Conservation (phyloP, 2,329 filamentous ascomycete species). For the Ophiocordyceps camponoti-floridani region DNA sequence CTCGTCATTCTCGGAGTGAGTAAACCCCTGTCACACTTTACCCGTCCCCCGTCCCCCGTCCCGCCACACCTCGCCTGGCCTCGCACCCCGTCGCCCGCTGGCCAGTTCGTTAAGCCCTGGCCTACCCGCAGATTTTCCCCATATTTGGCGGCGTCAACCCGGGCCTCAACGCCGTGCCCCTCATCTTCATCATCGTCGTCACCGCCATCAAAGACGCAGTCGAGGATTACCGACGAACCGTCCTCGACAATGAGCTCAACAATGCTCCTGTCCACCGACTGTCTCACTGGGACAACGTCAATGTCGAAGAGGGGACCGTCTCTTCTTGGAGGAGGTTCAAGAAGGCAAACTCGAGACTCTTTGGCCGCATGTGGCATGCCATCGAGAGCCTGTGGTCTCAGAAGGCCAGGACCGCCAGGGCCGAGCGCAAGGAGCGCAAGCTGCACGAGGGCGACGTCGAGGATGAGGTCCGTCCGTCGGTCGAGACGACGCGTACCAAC, state of each 20-base stretch:
- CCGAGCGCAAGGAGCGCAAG: conserved; percentile 22
- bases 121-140: conserved; percentile 58
- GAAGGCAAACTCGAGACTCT: conserved; percentile 57
- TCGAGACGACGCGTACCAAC: conserved; percentile 16
- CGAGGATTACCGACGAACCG: conserved; percentile 83
- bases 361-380: conserved; percentile 32
- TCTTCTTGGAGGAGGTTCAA: conserved; percentile 78
- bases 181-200: conserved; percentile 80
- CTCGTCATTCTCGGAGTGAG: conserved; percentile 86
- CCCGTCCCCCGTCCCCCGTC: neutral
- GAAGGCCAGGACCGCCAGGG: conserved; percentile 29
- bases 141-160: conserved; percentile 91
- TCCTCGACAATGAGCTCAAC: conserved; percentile 85
- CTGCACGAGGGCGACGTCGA: conserved; percentile 7
- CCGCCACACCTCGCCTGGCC: neutral
- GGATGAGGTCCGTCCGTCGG: conserved; percentile 45
- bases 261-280: conserved; percentile 89
- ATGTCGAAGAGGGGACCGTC: conserved; percentile 73
- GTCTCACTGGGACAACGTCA: conserved; percentile 81
- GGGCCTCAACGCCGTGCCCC: conserved; percentile 71
- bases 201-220: conserved; percentile 90
- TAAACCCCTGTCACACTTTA: conserved; percentile 7
- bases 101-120: neutral
- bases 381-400: conserved; percentile 31
- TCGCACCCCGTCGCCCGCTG: neutral